phyloP scores from a whole-genome alignment of 768 basidiomycete species.

The Pisolithus sp. region DNA sequence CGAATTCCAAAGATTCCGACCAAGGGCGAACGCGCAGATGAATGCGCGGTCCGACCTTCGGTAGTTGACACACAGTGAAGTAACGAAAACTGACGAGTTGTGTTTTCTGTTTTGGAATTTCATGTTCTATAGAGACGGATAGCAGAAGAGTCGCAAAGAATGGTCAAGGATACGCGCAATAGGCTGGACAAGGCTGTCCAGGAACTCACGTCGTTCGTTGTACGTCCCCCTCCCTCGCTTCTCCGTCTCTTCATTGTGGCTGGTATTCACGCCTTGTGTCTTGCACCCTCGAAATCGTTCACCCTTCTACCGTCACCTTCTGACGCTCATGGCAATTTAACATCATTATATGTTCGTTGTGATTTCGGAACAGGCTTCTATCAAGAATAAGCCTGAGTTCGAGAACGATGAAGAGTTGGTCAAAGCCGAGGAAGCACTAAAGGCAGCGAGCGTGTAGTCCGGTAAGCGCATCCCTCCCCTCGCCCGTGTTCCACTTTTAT shows the following conservation, averaged over 20 bases:
- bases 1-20: too few species aligned
- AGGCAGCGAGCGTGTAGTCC: slow-evolving; percentile 41
- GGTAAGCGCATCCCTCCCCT: slow-evolving; percentile 8
- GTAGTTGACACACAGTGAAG: not conserved
- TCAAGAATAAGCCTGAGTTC: slow-evolving; percentile 23
- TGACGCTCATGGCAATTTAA: not conserved
- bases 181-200: slow-evolving; percentile 56
- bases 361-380: slow-evolving; percentile 19
- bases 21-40: too few species aligned
- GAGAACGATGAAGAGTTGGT: slow-evolving; percentile 35
- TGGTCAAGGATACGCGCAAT: slow-evolving; percentile 63
- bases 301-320: slow-evolving; percentile 9
- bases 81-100: not conserved
- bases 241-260: slow-evolving; percentile 8
- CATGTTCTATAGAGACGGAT: slow-evolving; percentile 45
- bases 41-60: too few species aligned
- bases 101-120: slow-evolving; percentile 2
- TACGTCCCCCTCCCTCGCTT: slow-evolving; percentile 35
- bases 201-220: slow-evolving; percentile 62
- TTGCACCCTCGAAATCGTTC: slow-evolving; percentile 1
- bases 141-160: slow-evolving; percentile 72
- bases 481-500: slow-evolving; percentile 11
- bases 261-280: slow-evolving; percentile 5
- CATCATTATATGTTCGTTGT: not conserved
- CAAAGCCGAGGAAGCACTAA: slow-evolving; percentile 54